phyloP scores from a whole-genome alignment of 176 grass and related monocot species.

The Triticum timopheevii region DNA sequence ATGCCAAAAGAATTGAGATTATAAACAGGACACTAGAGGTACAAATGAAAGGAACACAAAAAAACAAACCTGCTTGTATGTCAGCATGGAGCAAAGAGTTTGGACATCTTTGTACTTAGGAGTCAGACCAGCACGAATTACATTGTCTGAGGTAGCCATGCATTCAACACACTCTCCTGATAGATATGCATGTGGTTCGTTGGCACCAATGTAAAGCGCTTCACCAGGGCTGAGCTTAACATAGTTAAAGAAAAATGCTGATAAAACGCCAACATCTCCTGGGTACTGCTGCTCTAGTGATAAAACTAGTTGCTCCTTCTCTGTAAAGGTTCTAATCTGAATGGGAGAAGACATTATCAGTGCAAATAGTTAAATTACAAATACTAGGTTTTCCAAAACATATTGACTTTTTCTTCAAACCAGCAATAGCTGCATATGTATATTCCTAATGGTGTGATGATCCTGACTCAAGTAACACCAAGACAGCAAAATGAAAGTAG shows the following conservation, averaged over 20 bases:
- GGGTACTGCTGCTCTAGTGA: conserved; percentile 81
- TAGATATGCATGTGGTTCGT: conserved; percentile 92
- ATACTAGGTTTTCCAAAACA: not conserved
- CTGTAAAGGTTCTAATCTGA: conserved; percentile 67
- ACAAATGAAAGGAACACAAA: not conserved
- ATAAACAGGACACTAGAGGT: not conserved
- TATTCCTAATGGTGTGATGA: not conserved
- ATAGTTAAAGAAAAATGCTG: conserved; percentile 85
- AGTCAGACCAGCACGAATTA: conserved; percentile 88
- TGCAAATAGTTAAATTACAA: not conserved
- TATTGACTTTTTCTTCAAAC: not conserved
- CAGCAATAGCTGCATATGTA: not conserved
- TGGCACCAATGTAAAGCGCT: conserved; percentile 71
- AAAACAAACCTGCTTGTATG: conserved; percentile 75
- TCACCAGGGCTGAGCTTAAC: conserved; percentile 80
- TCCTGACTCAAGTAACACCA: not conserved
- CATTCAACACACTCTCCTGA: conserved; percentile 90
- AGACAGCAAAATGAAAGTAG: not conserved
- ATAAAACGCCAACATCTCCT: conserved; percentile 75
- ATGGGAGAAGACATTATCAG: not conserved
- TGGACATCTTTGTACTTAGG: conserved; percentile 85
- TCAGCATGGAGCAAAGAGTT: conserved; percentile 96
- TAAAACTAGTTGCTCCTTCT: conserved; percentile 75
- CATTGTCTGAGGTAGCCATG: conserved; percentile 94
- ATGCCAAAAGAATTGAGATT: not conserved